A percentile compares a stretch with the other conserved stretches of the same genome.
phyloP scores from a whole-genome alignment of 305 asterid genomes.

The Ilex paraguariensis region DNA sequence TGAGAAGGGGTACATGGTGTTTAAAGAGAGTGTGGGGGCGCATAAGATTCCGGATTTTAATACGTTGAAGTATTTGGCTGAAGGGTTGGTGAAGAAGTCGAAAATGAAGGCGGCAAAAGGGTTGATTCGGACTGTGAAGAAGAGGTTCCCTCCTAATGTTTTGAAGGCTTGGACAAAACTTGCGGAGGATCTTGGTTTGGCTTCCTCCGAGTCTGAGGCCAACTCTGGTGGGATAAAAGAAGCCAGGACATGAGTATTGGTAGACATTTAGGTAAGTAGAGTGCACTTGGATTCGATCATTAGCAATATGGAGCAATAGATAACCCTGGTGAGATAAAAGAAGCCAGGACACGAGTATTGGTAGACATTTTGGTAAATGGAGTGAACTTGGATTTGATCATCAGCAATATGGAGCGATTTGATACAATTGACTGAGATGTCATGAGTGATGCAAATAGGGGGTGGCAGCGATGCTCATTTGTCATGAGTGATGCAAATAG shows the following conservation, averaged over 20 bases:
- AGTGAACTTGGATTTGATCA: no score
- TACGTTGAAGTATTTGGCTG: conserved; percentile 58
- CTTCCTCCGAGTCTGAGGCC: conserved; percentile 16
- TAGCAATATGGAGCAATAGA: neutral
- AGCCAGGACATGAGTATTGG: conserved; percentile 21
- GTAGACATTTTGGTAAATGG: no score
- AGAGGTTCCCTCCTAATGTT: conserved; percentile 58
- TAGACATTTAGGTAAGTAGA: no score
- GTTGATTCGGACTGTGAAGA: conserved; percentile 54
- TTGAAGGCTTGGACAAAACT: conserved; percentile 63
- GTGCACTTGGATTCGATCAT: no score
- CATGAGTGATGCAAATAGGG: no score
- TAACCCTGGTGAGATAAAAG: conserved; percentile 5
- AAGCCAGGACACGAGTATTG: conserved; percentile 20
- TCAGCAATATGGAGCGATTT: no score
- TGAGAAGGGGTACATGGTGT: conserved; percentile 51
- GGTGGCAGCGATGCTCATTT: no score
- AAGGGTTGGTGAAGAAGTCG: conserved; percentile 46
- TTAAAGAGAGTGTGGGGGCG: conserved; percentile 55
- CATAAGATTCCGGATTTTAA: conserved; percentile 69
- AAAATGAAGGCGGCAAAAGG: conserved; percentile 44
- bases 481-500: no score
- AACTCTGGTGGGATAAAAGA: conserved; percentile 7
- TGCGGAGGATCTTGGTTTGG: conserved; percentile 52
- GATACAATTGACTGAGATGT: no score